Base-by-base conservation (phyloP, 768 basidiomycete species). In the Roridomyces roridus region DNA sequence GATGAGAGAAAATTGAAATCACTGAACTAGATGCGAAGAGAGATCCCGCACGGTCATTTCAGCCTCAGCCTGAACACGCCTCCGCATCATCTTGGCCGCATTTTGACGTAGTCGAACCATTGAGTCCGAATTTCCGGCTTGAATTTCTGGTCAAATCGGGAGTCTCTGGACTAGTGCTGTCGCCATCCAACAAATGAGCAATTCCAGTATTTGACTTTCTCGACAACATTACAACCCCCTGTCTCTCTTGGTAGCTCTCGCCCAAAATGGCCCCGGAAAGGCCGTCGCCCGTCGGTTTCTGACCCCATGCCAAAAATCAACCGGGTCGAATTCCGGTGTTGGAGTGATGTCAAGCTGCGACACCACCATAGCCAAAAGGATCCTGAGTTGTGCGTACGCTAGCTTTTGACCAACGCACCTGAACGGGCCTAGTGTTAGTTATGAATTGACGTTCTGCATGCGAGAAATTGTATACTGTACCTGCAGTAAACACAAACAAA, bases 1-100 rank as follows among this genome's bases (percentile, higher is more conserved):
- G n/a, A 15, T 34, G 15, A 8, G 18, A 3, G 20, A 23, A 9
- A 17, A 18, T 31, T 21, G 48, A 31, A n/a, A 40, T n/a, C 28
- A 59, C 66, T 31, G 10, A n/a, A 67, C 70, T 26, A 68, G 44
- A 49, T 65, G 62, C 0, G 68, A 70, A 1, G 61, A 45, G 7
- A 69, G 21, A 21, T 68, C 66, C 37, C 47, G 52, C 21, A 55
- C 29, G 6, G 29, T 60, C 29, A 28, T 48, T 35, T 50, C 29
- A 39, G 45, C 17, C 14, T 34, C 26, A n/a, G 36, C 28, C 12
- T 58, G 37, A 14, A 57, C 29, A 17, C 54, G 39, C 15, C 51
- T 47, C 5, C 39, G 39, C 46, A 66, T 64, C 48, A 66, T 56
- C 12, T 47, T 21, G 5, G 28, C 59, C 4, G 65, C 60, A 12